Percentiles rank a stretch among this genome's conserved stretches.
phyloP scores from a whole-genome alignment of 2,329 filamentous ascomycete genomes.

The Mycocentrospora acerina region DNA sequence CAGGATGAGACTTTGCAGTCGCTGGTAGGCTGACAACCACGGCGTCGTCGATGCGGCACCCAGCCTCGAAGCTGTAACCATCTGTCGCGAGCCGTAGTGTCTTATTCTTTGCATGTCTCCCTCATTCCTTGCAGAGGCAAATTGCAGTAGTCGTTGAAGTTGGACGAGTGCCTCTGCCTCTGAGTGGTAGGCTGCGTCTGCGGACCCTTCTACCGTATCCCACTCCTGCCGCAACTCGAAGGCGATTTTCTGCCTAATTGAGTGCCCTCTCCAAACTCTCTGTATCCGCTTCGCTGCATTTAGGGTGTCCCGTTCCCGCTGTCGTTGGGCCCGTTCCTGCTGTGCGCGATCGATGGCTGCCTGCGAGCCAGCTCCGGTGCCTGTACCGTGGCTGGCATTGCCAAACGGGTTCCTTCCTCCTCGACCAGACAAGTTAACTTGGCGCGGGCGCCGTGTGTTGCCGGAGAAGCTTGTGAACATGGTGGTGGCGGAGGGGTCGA shows the following conservation, averaged over 20 bases:
- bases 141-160: slow-evolving; percentile 47
- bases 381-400: slow-evolving; percentile 57
- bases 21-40: slow-evolving; percentile 47
- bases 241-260: slow-evolving; percentile 60
- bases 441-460: slow-evolving; percentile 77
- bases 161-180: slow-evolving; percentile 44
- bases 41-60: slow-evolving; percentile 24
- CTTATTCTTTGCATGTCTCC: slow-evolving; percentile 45
- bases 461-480: slow-evolving; percentile 97
- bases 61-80: slow-evolving; percentile 27
- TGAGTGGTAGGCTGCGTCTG: slow-evolving; percentile 35
- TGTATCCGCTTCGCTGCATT: slow-evolving; percentile 76
- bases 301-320: slow-evolving; percentile 75
- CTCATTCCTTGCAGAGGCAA: slow-evolving; percentile 41
- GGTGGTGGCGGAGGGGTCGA: slow-evolving; percentile 44
- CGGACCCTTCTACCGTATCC: slow-evolving; percentile 30
- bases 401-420: slow-evolving; percentile 76
- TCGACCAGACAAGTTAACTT: slow-evolving; percentile 91
- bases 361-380: slow-evolving; percentile 65
- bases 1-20: slow-evolving; percentile 44
- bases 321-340: slow-evolving; percentile 77
- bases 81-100: slow-evolving; percentile 44
- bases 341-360: slow-evolving; percentile 83
- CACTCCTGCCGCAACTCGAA: slow-evolving; percentile 49
- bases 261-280: slow-evolving; percentile 78